phyloP scores from a whole-genome alignment of 768 basidiomycete species.

The Daedaleopsis sinensis region DNA sequence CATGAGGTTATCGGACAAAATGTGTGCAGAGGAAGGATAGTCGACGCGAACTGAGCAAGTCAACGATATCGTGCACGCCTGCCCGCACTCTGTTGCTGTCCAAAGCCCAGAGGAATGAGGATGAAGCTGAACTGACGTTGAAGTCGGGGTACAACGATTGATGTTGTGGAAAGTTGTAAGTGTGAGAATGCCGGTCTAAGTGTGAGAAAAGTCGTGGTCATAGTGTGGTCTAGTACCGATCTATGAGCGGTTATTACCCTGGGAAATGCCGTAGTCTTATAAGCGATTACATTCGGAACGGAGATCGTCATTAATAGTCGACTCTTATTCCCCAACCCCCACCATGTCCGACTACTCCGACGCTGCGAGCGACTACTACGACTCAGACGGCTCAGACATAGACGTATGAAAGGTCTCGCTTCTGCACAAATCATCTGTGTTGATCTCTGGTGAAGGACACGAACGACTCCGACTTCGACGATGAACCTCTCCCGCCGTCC shows the following conservation, averaged over 20 bases:
- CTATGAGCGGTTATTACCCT: not conserved
- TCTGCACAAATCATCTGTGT: not conserved
- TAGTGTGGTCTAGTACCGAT: no score
- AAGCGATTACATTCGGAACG: no score
- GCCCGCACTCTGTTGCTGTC: not conserved
- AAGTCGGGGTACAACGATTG: not conserved
- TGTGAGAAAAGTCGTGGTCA: no score
- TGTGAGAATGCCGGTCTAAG: not conserved
- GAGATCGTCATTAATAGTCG: not conserved
- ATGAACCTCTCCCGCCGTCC: constrained; percentile 17
- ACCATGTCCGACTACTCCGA: constrained; percentile 35
- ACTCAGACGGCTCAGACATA: constrained; percentile 21
- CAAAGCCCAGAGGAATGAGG: not conserved
- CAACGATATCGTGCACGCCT: no score
- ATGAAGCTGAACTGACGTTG: not conserved
- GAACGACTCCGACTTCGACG: constrained; percentile 28
- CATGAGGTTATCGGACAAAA: not conserved
- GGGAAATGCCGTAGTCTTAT: not conserved
- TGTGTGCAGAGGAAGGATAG: no score
- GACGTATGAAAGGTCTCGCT: constrained; percentile 20
- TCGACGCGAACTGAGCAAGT: no score
- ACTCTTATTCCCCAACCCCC: constrained; percentile 7
- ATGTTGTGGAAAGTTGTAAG: not conserved
- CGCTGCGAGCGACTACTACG: constrained; percentile 28
- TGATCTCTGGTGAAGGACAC: constrained; percentile 18